These are phyloP conservation scores for Asterionellopsis glacialis DNA, from an alignment of 108 stramenopile genomes.

Conservation along the genomic window DNA sequence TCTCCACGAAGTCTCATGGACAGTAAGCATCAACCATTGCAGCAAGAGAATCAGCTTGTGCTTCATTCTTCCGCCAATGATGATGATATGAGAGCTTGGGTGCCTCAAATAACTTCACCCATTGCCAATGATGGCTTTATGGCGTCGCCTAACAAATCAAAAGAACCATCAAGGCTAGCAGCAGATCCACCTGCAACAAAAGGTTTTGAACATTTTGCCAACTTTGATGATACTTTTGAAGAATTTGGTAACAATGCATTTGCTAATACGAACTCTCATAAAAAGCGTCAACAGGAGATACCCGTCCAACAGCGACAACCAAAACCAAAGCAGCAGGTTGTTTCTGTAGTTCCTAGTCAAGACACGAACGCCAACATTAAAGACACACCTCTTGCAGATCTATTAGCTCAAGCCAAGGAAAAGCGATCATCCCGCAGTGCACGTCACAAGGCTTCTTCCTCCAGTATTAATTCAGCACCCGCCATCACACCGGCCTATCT, in stretches of 20 bases:
- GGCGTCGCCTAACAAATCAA: slow-evolving; percentile 1
- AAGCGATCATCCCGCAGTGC: slow-evolving; percentile 2
- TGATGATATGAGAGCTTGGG: slow-evolving; percentile 57
- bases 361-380: too few species aligned
- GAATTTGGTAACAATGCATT: slow-evolving; percentile 4
- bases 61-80: slow-evolving; percentile 26
- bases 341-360: too few species aligned
- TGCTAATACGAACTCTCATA: not conserved
- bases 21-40: not conserved
- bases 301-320: slow-evolving; percentile 3
- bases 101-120: slow-evolving; percentile 41
- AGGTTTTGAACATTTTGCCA: slow-evolving; percentile 38
- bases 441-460: slow-evolving; percentile 20
- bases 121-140: slow-evolving; percentile 2
- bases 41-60: slow-evolving; percentile 10
- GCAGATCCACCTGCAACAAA: slow-evolving; percentile 1
- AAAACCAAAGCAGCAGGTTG: not conserved
- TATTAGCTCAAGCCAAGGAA: slow-evolving; percentile 47
- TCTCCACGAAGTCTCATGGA: too few species aligned
- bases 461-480: slow-evolving; percentile 78
- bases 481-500: slow-evolving; percentile 54
- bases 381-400: slow-evolving; percentile 31
- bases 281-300: not conserved
- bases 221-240: slow-evolving; percentile 20
- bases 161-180: too few species aligned